phyloP scores from a whole-genome alignment of 306 rosid species.

The Luffa aegyptiaca region DNA sequence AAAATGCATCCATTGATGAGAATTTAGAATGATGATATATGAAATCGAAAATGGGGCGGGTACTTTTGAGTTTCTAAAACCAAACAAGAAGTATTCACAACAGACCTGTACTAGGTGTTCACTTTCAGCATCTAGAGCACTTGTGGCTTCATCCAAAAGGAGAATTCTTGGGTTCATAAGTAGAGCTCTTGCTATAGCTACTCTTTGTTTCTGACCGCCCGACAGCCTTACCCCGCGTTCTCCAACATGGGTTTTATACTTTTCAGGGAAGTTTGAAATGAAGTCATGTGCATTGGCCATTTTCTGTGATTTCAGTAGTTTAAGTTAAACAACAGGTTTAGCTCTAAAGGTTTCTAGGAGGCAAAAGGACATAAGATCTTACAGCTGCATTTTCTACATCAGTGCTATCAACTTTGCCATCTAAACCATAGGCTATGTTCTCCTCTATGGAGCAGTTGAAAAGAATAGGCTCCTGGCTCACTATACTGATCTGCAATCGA shows the following conservation, averaged over 20 bases:
- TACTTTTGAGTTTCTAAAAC: neutral
- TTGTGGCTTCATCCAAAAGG: constrained; percentile 27
- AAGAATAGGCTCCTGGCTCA: constrained; percentile 72
- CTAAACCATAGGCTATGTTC: constrained; percentile 70
- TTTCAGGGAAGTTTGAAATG: constrained; percentile 22
- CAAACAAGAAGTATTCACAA: neutral
- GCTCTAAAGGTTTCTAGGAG: neutral
- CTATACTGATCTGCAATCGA: constrained; percentile 60
- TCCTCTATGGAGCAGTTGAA: constrained; percentile 77
- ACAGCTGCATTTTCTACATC: constrained; percentile 65
- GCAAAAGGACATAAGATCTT: constrained; percentile 17
- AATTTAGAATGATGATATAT: neutral
- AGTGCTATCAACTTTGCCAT: constrained; percentile 37
- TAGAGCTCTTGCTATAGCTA: constrained; percentile 31
- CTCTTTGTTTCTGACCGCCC: constrained; percentile 27
- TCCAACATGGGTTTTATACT: constrained; percentile 20
- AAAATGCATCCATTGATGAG: neutral
- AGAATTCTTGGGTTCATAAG: constrained; percentile 26
- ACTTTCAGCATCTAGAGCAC: constrained; percentile 29
- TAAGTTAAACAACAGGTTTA: neutral
- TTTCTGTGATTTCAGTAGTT: constrained; percentile 11
- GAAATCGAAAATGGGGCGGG: neutral
- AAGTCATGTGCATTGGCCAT: constrained; percentile 33
- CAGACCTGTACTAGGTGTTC: constrained; percentile 25
- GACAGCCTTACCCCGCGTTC: constrained; percentile 27